These are phyloP conservation scores for Boletales sp. DNA, from an alignment of 768 basidiomycete genomes.

Conservation along the genomic window DNA sequence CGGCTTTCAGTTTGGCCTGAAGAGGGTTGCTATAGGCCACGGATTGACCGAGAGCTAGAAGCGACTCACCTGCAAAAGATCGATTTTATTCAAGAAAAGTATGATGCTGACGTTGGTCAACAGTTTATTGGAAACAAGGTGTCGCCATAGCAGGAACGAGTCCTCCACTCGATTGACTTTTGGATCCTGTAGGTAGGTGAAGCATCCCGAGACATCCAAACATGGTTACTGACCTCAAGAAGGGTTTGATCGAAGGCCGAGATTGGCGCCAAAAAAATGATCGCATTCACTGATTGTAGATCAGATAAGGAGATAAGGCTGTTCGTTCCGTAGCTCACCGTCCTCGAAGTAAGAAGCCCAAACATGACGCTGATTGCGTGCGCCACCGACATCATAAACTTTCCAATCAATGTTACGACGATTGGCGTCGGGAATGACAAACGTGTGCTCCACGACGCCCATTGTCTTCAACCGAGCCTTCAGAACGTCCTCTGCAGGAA, in stretches of 20 bases:
- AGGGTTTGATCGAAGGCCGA: constrained; percentile 86
- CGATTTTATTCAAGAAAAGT: constrained; percentile 79
- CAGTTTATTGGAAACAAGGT: constrained; percentile 68
- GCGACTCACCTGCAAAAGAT: constrained; percentile 59
- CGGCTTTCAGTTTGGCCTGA: constrained; percentile 72
- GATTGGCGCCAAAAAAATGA: constrained; percentile 86
- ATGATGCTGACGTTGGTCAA: constrained; percentile 74
- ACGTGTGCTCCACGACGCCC: constrained; percentile 77
- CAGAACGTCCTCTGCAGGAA: constrained; percentile 34
- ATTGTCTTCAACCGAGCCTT: constrained; percentile 81
- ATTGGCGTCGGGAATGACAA: constrained; percentile 57
- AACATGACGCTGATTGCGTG: constrained; percentile 75
- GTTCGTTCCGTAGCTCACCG: constrained; percentile 38
- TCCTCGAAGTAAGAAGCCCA: constrained; percentile 91
- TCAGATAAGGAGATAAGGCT: constrained; percentile 2
- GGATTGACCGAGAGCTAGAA: not conserved
- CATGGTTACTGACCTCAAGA: constrained; percentile 49
- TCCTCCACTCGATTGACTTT: constrained; percentile 77
- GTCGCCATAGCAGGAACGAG: constrained; percentile 71
- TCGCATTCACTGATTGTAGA: constrained; percentile 62
- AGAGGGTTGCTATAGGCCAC: not conserved
- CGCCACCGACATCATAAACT: constrained; percentile 83
- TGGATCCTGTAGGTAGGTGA: constrained; percentile 48
- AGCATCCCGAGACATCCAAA: constrained; percentile 3
- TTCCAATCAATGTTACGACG: constrained; percentile 68